A percentile compares a stretch with the other conserved stretches of the same genome.
Evolutionary conservation across 1,139 yeast species (phyloP).

Genomic region (Suhomyces guaymorum): DNA sequence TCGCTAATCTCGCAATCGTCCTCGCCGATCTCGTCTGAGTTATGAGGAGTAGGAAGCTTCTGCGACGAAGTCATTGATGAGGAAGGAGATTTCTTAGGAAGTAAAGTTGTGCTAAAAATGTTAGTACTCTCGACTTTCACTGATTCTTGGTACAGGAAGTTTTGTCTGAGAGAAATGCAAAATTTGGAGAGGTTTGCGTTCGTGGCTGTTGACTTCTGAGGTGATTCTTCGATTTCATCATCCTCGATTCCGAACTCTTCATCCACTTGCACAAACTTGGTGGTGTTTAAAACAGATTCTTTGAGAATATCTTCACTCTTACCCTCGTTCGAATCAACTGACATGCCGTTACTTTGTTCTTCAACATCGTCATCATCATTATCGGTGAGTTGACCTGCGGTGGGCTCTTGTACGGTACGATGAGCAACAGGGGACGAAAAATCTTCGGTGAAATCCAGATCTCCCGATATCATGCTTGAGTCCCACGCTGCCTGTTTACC

Average conservation of each 20-base stretch:
- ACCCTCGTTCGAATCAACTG: constrained; percentile 3
- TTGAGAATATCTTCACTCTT: too few species aligned
- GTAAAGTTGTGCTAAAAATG: background rate
- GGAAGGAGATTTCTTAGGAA: constrained; percentile 1
- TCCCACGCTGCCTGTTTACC: constrained; percentile 15
- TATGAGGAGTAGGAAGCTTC: constrained; percentile 8
- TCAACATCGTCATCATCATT: constrained; percentile 11
- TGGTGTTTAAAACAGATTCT: background rate
- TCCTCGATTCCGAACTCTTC: constrained; percentile 21
- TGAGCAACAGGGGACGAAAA: constrained; percentile 30
- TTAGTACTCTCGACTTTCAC: constrained; percentile 1
- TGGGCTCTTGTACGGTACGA: constrained; percentile 1
- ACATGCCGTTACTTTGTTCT: background rate
- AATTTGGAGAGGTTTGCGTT: constrained; percentile 14
- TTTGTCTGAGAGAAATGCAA: constrained; percentile 27
- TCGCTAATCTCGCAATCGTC: constrained; percentile 18
- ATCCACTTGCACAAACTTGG: constrained; percentile 18
- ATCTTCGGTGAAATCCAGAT: constrained; percentile 40
- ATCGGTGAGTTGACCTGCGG: constrained; percentile 21
- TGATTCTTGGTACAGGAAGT: constrained; percentile 24
- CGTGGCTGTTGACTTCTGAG: constrained; percentile 26
- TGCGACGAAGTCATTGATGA: background rate
- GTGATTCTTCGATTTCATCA: constrained; percentile 48
- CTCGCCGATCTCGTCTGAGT: constrained; percentile 12
- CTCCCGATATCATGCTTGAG: constrained; percentile 32